Percentiles rank a stretch among this genome's conserved stretches.
These are phyloP conservation scores for Leccinum truebloodii DNA, from an alignment of 768 basidiomycete genomes.

Conservation along the genomic window DNA sequence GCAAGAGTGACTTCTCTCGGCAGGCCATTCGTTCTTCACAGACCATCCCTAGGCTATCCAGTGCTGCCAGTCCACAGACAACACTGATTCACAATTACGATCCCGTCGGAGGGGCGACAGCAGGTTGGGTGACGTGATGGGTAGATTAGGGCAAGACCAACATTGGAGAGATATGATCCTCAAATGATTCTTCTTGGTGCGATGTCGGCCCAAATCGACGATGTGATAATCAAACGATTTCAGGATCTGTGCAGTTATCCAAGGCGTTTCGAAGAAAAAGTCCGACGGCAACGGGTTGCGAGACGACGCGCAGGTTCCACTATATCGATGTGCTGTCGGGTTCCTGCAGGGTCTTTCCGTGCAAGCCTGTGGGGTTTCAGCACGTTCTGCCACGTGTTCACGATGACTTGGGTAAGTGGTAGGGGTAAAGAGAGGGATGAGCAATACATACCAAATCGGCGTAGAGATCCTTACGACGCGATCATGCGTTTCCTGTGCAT, in stretches of 20 bases:
- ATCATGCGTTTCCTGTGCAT: slow-evolving; percentile 10
- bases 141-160: neutral
- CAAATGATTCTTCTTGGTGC: slow-evolving; percentile 8
- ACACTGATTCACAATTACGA: slow-evolving; percentile 17
- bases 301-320: slow-evolving; percentile 18
- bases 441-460: neutral
- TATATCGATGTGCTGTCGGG: slow-evolving; percentile 11
- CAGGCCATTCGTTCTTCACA: slow-evolving; percentile 21
- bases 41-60: slow-evolving; percentile 5
- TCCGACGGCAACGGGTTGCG: slow-evolving; percentile 12
- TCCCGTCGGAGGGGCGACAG: slow-evolving; percentile 6
- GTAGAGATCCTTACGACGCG: neutral
- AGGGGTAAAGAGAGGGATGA: neutral
- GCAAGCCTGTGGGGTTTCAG: slow-evolving; percentile 14
- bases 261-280: neutral
- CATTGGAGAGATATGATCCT: neutral
- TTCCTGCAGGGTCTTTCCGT: slow-evolving; percentile 18
- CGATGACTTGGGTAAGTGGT: slow-evolving; percentile 13
- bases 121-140: neutral
- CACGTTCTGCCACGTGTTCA: slow-evolving; percentile 1
- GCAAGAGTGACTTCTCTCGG: slow-evolving; percentile 22
- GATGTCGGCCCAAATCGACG: neutral
- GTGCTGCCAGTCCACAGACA: slow-evolving; percentile 16
- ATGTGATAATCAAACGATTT: neutral
- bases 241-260: slow-evolving; percentile 1